Evolutionary conservation across 257 asterid genomes (phyloP).

Genomic region (Salvia hispanica): DNA sequence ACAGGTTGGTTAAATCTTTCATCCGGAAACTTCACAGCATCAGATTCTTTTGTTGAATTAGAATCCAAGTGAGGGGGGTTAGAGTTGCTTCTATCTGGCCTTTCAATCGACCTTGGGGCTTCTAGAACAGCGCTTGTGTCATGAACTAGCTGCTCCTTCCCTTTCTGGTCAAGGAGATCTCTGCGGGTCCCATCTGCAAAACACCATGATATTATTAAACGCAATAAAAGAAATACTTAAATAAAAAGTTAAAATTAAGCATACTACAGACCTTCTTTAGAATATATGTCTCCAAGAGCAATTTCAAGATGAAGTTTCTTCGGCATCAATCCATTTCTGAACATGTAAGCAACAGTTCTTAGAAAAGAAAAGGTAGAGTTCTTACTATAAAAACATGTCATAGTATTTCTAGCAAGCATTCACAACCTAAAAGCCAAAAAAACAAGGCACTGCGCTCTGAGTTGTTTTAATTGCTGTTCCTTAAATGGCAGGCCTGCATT

Average conservation of each 20-base stretch:
- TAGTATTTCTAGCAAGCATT: constrained; percentile 4
- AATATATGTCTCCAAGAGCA: constrained; percentile 81
- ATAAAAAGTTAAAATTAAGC: constrained; percentile 22
- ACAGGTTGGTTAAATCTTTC: constrained; percentile 51
- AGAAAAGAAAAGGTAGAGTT: constrained; percentile 33
- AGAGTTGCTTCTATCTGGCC: constrained; percentile 52
- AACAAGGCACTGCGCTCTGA: constrained; percentile 99
- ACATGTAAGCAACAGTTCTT: constrained; percentile 27
- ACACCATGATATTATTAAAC: constrained; percentile 30
- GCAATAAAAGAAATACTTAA: constrained; percentile 14
- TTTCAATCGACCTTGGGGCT: constrained; percentile 53
- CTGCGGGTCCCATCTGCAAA: constrained; percentile 71
- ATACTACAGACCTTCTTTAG: constrained; percentile 72
- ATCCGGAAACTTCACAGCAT: constrained; percentile 48
- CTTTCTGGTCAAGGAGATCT: constrained; percentile 75
- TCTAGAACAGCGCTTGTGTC: constrained; percentile 58
- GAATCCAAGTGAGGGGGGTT: constrained; percentile 43
- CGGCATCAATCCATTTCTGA: constrained; percentile 90
- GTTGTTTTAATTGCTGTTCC: constrained; percentile 96
- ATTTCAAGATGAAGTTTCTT: constrained; percentile 96
- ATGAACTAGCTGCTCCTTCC: constrained; percentile 66
- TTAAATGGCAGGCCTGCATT: constrained; percentile 70
- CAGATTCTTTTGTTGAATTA: constrained; percentile 54
- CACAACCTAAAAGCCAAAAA: constrained; percentile 91
- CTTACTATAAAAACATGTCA: constrained; percentile 22